Evolutionary conservation across 805 yeast genomes (phyloP).

Genomic region (Candida arabinofermentans): DNA sequence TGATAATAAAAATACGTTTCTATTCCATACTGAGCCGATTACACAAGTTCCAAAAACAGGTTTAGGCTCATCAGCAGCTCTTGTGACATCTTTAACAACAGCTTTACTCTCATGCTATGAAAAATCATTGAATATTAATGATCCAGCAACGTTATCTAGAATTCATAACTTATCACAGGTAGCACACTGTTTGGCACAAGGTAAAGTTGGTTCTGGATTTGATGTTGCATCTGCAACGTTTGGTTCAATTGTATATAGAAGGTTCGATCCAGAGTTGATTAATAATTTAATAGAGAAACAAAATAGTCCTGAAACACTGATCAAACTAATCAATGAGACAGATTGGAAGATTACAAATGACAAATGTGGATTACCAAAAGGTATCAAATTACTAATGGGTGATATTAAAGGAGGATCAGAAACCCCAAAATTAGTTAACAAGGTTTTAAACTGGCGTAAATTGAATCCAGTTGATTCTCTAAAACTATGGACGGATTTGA

Average conservation of each 20-base stretch:
- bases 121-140: constrained; percentile 28
- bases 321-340: constrained; percentile 34
- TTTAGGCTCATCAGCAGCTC: constrained; percentile 92
- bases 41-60: constrained; percentile 88
- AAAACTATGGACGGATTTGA: constrained; percentile 49
- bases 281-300: constrained; percentile 19
- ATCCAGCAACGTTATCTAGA: constrained; percentile 22
- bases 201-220: constrained; percentile 94
- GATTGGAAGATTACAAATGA: constrained; percentile 61
- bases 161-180: constrained; percentile 85
- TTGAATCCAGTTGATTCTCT: constrained; percentile 46
- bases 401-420: constrained; percentile 91
- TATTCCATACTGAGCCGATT: constrained; percentile 58
- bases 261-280: constrained; percentile 63
- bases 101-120: constrained; percentile 53
- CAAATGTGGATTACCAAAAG: constrained; percentile 62
- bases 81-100: constrained; percentile 75
- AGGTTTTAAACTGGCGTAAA: constrained; percentile 68
- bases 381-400: constrained; percentile 78
- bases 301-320: constrained; percentile 29
- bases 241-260: constrained; percentile 79
- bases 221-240: constrained; percentile 94
- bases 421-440: constrained; percentile 84
- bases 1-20: constrained; percentile 42
- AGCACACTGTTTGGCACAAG: constrained; percentile 91